Conservation (phyloP, 768 basidiomycete genomes). For the Xerocomus potaroensis region DNA sequence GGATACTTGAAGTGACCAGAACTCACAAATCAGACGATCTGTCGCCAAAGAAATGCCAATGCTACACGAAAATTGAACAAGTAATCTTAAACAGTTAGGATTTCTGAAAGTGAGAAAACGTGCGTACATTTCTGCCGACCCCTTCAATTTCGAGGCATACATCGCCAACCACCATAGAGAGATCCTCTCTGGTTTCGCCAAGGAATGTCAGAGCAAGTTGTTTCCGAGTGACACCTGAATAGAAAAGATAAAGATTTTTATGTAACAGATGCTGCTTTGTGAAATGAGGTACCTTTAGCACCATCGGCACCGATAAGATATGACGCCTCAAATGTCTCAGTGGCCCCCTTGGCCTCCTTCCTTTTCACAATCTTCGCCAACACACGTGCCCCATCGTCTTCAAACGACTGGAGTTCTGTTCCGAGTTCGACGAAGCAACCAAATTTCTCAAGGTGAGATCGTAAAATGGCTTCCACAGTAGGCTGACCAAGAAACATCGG, state of each 20-base stretch:
- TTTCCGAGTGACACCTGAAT: constrained; percentile 36
- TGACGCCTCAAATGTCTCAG: constrained; percentile 26
- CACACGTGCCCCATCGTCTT: constrained; percentile 36
- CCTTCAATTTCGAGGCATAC: constrained; percentile 32
- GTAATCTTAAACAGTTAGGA: background rate
- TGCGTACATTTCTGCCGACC: constrained; percentile 25
- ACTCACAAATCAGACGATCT: constrained; percentile 5
- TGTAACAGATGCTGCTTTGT: background rate
- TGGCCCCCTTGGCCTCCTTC: constrained; percentile 17
- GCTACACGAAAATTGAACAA: constrained; percentile 4
- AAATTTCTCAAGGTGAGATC: constrained; percentile 17
- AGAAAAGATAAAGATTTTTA: background rate
- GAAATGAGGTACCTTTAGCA: constrained; percentile 24
- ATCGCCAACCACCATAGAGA: constrained; percentile 34
- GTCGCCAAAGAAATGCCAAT: constrained; percentile 21
- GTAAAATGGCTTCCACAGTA: constrained; percentile 27
- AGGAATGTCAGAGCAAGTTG: constrained; percentile 38
- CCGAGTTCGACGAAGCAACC: constrained; percentile 37
- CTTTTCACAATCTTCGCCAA: constrained; percentile 32
- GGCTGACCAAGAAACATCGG: constrained; percentile 25
- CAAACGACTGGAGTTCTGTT: constrained; percentile 41
- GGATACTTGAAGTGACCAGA: too few species aligned
- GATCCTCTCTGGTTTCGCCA: constrained; percentile 35
- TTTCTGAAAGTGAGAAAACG: background rate
- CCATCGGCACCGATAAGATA: constrained; percentile 43